Evolutionary conservation across 345 rosid species (phyloP).

Genomic region (Triadica sebifera): DNA sequence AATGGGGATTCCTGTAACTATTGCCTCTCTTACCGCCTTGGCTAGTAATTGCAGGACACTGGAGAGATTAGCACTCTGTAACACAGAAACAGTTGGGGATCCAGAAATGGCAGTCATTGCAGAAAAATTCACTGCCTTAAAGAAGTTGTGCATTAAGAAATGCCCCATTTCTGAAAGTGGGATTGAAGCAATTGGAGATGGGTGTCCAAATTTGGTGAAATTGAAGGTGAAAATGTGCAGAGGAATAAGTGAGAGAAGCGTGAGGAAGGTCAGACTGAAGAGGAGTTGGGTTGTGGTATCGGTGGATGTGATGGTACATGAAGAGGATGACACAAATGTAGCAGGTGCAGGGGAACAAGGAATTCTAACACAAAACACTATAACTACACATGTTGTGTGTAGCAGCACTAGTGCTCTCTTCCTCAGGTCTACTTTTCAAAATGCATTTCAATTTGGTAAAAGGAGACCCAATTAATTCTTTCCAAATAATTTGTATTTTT

Average conservation of each 20-base stretch:
- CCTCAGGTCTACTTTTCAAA: constrained; percentile 33
- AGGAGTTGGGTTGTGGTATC: constrained; percentile 31
- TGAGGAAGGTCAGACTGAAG: constrained; percentile 16
- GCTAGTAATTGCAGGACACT: constrained; percentile 38
- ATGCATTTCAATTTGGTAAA: constrained; percentile 6
- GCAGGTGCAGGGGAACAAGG: background rate
- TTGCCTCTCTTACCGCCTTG: constrained; percentile 25
- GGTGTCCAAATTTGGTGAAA: constrained; percentile 44
- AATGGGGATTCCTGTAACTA: constrained; percentile 33
- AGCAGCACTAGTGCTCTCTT: constrained; percentile 35
- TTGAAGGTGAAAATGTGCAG: constrained; percentile 49
- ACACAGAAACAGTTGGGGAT: constrained; percentile 41
- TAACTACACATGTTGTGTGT: constrained; percentile 32
- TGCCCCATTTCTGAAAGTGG: constrained; percentile 42
- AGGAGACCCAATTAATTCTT: background rate
- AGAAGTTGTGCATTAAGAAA: constrained; percentile 52
- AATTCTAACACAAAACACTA: constrained; percentile 2
- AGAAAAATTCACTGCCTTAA: constrained; percentile 36
- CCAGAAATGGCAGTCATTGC: constrained; percentile 35
- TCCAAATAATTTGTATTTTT: no score
- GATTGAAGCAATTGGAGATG: constrained; percentile 36
- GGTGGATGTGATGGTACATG: constrained; percentile 26
- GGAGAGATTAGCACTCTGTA: constrained; percentile 47
- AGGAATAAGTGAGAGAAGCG: constrained; percentile 28
- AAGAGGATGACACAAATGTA: background rate